Percentiles rank a stretch among this genome's conserved stretches.
Evolutionary conservation across 225 moss, liverwort and hornwort species (phyloP).

Genomic region (Marchantia polymorpha): DNA sequence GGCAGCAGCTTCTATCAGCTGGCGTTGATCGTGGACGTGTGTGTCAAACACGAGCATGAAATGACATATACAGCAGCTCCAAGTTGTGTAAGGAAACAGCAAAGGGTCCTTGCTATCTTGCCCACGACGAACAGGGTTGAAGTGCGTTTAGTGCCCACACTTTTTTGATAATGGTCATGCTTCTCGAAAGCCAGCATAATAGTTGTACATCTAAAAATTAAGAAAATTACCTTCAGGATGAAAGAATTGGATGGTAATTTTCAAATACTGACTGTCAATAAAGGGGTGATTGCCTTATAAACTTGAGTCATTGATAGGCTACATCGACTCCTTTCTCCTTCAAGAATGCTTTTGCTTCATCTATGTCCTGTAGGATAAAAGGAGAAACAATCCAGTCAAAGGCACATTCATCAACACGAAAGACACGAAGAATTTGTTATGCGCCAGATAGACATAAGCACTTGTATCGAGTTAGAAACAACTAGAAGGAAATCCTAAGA

Average conservation of each 20-base stretch:
- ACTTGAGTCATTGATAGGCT: constrained; percentile 20
- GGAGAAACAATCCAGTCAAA: not conserved
- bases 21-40: too few species aligned
- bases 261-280: not conserved
- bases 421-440: too few species aligned
- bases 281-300: too few species aligned
- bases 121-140: not conserved
- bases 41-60: too few species aligned
- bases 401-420: not conserved
- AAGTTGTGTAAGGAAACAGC: too few species aligned
- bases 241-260: not conserved
- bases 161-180: not conserved
- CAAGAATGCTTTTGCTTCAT: constrained; percentile 61
- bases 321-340: constrained; percentile 58
- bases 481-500: too few species aligned
- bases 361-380: constrained; percentile 64
- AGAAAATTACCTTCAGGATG: not conserved
- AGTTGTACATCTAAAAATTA: not conserved
- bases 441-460: too few species aligned
- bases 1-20: too few species aligned
- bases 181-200: too few species aligned
- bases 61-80: too few species aligned
- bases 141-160: not conserved
- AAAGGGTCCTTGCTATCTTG: too few species aligned
- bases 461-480: too few species aligned